phyloP scores from a whole-genome alignment of 352 stramenopile species.

The Halophytophthora batemanensis region DNA sequence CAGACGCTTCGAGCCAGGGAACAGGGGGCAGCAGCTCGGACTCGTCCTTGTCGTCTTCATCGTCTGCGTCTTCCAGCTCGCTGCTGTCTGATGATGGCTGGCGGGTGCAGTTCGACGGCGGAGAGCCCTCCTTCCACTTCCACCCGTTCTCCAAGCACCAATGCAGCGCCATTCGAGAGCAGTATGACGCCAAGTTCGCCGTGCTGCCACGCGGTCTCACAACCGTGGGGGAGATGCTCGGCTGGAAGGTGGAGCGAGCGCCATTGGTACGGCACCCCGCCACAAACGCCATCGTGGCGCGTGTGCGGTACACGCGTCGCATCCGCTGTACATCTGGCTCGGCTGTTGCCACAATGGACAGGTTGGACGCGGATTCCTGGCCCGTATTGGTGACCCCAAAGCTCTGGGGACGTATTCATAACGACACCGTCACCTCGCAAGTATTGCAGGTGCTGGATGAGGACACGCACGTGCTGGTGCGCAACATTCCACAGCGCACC shows the following conservation, averaged over 20 bases:
- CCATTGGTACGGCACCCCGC: conserved; percentile 9
- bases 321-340: conserved; percentile 28
- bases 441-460: conserved; percentile 29
- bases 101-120: conserved; percentile 25
- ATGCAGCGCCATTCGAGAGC: conserved; percentile 19
- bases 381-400: conserved; percentile 21
- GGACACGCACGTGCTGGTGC: conserved; percentile 27
- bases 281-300: conserved; percentile 15
- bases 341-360: conserved; percentile 19
- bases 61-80: conserved; percentile 17
- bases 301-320: conserved; percentile 32
- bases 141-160: conserved; percentile 30
- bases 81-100: conserved; percentile 14
- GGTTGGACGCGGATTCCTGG: conserved; percentile 33
- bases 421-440: conserved; percentile 16
- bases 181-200: conserved; percentile 28
- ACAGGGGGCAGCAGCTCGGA: conserved; percentile 24
- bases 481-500: conserved; percentile 18
- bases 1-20: neutral
- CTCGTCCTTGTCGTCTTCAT: conserved; percentile 13
- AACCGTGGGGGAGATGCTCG: conserved; percentile 23
- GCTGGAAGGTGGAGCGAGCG: conserved; percentile 34
- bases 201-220: conserved; percentile 14
- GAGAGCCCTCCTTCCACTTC: conserved; percentile 35
- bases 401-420: conserved; percentile 32